Evolutionary conservation across 352 stramenopile species (phyloP).

Genomic region (Phytopythium montanum): DNA sequence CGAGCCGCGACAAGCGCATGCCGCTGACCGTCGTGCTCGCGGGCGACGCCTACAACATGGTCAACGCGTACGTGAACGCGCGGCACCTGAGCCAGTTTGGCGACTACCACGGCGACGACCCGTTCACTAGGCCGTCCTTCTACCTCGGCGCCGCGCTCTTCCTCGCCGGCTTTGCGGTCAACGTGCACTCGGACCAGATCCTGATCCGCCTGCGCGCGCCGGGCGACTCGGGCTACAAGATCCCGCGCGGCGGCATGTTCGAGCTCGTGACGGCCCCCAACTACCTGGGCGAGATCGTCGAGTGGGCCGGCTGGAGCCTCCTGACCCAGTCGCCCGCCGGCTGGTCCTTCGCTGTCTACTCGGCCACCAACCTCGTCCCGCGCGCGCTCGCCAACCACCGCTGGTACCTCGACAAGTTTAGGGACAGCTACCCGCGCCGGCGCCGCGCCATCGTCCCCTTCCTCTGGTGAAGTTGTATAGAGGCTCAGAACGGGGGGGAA

Average conservation of each 20-base stretch:
- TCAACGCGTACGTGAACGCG: constrained; percentile 75
- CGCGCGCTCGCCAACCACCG: constrained; percentile 45
- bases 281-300: constrained; percentile 71
- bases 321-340: constrained; percentile 51
- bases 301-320: constrained; percentile 68
- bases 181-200: constrained; percentile 65
- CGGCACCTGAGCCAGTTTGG: constrained; percentile 59
- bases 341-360: constrained; percentile 46
- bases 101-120: constrained; percentile 37
- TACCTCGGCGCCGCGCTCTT: constrained; percentile 52
- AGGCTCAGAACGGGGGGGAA: too few species aligned
- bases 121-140: constrained; percentile 39
- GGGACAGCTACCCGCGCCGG: constrained; percentile 28
- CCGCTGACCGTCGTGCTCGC: constrained; percentile 49
- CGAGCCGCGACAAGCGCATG: constrained; percentile 50
- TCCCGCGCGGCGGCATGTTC: constrained; percentile 61
- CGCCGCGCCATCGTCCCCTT: constrained; percentile 37
- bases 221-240: constrained; percentile 51
- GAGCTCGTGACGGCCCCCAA: constrained; percentile 72
- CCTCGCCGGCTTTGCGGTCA: constrained; percentile 45
- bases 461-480: constrained; percentile 42
- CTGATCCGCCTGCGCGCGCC: constrained; percentile 63
- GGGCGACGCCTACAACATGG: constrained; percentile 59
- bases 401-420: constrained; percentile 60
- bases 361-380: constrained; percentile 43